Conservation (phyloP, 371 early-diverging fungal species). For the Mucor irregularis region DNA sequence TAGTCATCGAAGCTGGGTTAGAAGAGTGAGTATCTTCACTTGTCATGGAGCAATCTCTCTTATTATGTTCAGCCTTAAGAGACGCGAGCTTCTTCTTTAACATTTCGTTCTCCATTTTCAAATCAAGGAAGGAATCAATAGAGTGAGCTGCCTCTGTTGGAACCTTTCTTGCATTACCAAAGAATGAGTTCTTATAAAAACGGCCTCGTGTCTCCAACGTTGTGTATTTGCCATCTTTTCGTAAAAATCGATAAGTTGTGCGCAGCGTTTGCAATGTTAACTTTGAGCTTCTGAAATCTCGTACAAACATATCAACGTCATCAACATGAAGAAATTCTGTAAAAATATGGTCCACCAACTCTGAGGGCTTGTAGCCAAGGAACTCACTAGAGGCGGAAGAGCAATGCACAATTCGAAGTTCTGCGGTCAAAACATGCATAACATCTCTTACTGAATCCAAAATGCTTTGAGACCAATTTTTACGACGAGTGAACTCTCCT, state of each 20-base stretch:
- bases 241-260: conserved; percentile 29
- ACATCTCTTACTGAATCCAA: conserved; percentile 56
- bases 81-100: conserved; percentile 25
- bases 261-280: neutral
- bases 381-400: conserved; percentile 46
- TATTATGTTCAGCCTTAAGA: neutral
- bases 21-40: neutral
- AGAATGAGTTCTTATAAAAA: conserved; percentile 35
- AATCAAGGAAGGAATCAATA: conserved; percentile 45
- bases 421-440: conserved; percentile 47
- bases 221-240: conserved; percentile 44
- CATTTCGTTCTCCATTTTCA: conserved; percentile 48
- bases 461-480: conserved; percentile 47
- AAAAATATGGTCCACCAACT: conserved; percentile 40
- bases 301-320: conserved; percentile 43
- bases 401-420: conserved; percentile 44
- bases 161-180: conserved; percentile 39
- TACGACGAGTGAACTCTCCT: conserved; percentile 41
- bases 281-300: conserved; percentile 27
- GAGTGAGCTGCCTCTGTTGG: conserved; percentile 36
- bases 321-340: conserved; percentile 53
- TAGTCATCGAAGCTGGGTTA: neutral
- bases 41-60: neutral
- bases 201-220: conserved; percentile 42
- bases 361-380: conserved; percentile 47